Conservation (phyloP, 2,329 filamentous ascomycete genomes). For the Myriosclerotinia curreyana region DNA sequence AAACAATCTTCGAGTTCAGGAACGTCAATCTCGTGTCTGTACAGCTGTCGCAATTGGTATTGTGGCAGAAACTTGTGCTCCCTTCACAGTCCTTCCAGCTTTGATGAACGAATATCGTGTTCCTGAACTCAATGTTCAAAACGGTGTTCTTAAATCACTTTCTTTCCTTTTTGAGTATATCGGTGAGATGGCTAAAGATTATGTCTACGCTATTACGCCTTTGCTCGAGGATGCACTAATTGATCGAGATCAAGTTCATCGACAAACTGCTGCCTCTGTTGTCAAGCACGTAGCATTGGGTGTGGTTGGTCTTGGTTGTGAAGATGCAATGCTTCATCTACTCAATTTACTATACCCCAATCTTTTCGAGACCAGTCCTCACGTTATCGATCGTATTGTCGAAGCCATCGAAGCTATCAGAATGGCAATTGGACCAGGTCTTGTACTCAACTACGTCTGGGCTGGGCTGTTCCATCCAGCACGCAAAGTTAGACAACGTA, state of each 20-base stretch:
- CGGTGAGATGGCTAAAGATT: slow-evolving; percentile 99
- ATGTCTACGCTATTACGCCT: slow-evolving; percentile 96
- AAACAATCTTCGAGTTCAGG: slow-evolving; percentile 95
- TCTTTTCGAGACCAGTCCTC: slow-evolving; percentile 93
- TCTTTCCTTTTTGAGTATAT: slow-evolving; percentile 99
- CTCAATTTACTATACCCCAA: slow-evolving; percentile 96
- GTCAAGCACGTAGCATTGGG: slow-evolving; percentile 98
- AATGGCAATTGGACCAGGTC: slow-evolving; percentile 85
- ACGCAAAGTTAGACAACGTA: slow-evolving; percentile 77
- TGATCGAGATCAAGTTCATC: slow-evolving; percentile 95
- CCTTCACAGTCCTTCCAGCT: slow-evolving; percentile 96
- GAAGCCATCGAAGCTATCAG: slow-evolving; percentile 96
- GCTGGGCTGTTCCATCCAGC: slow-evolving; percentile 96
- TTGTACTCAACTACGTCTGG: slow-evolving; percentile 98
- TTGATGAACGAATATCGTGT: slow-evolving; percentile 99
- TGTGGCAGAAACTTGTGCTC: slow-evolving; percentile 95
- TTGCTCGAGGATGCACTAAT: slow-evolving; percentile 95
- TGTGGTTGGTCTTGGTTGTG: slow-evolving; percentile 94
- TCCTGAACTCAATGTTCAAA: slow-evolving; percentile 97
- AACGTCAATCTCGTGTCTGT: slow-evolving; percentile 96
- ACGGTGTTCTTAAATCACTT: slow-evolving; percentile 94
- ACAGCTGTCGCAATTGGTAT: slow-evolving; percentile 98
- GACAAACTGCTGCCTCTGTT: slow-evolving; percentile 91
- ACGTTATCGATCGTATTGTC: slow-evolving; percentile 97
- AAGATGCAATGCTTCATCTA: slow-evolving; percentile 97